Evolutionary conservation across 2,329 filamentous ascomycete genomes (phyloP).

Genomic region (Verticillium isaacii): DNA sequence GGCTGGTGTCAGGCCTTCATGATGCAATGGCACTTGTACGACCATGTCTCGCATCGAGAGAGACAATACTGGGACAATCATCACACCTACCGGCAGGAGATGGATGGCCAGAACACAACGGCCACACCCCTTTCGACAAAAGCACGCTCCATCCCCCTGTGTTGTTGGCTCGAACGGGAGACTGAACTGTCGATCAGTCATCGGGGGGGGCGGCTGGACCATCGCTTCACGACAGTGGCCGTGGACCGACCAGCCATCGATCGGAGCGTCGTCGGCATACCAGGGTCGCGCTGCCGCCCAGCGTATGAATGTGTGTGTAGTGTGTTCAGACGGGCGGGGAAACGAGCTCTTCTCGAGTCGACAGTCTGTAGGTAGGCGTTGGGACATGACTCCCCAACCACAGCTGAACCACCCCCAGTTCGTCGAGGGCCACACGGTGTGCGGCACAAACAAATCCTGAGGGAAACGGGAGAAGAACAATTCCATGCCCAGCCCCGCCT

Average conservation of each 20-base stretch:
- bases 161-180: not conserved
- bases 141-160: not conserved
- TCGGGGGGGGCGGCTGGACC: not conserved
- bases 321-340: no score
- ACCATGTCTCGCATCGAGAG: not conserved
- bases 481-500: not conserved
- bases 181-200: not conserved
- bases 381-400: not conserved
- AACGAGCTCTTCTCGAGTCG: not conserved
- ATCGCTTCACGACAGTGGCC: not conserved
- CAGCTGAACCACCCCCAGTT: not conserved
- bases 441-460: not conserved
- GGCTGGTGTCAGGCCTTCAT: not conserved
- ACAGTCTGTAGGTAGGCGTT: not conserved
- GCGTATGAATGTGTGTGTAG: no score
- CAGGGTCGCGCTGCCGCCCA: not conserved
- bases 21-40: not conserved
- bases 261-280: no score
- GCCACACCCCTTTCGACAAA: not conserved
- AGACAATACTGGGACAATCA: not conserved
- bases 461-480: not conserved
- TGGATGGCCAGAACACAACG: not conserved
- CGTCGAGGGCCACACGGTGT: not conserved
- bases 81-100: no score
- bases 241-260: not conserved